Base-by-base conservation (phyloP, 1,284 basidiomycete genomes). In the Apiotrichum laibachii region DNA sequence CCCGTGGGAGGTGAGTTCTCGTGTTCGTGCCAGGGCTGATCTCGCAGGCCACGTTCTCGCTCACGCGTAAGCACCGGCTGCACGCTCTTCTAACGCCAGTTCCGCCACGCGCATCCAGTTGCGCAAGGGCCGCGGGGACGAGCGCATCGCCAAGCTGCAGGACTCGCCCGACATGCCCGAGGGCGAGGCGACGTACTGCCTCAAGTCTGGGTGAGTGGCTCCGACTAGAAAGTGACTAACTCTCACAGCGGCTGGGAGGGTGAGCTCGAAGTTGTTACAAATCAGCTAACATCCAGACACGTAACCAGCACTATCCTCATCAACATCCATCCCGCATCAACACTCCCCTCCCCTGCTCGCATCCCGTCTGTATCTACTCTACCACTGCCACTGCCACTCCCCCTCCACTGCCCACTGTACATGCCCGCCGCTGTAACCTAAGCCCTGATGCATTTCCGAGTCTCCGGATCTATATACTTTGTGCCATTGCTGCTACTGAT, bases 81-180 rank as follows among this genome's bases (percentile, higher is more conserved):
- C 6, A 16, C 10, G 9, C n/a, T 22, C 21, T 16, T n/a, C 55
- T 57, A n/a, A 57, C 49, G 2, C 6, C 53, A 72, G 71, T 18
- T 74, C 72, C 34, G 73, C 75, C 0, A 74, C 73, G 16, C 73
- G 74, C 19, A 73, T 77, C 46, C 64, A 71, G 59, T 68, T 77
- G n/a, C 67, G 75, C 50, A 79, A 79, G 89, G 91, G 92, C 64
- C 86, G 92, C 48, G 92, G 90, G 6, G 92, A 95, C 73, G 92
- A 96, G 79, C 88, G 92, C 58, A 90, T 95, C 34, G 92, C 92
- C n/a, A 96, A 95, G 73, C 82, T 96, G 4, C 89, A 92, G 44
- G 92, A 96, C 73, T 92, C 89, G 68, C 92, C 92, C 6, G 92
- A 95, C 72, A 84, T 88, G 67, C 90, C 90, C 10, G 91, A 94